A percentile compares a stretch with the other conserved stretches of the same genome.
These are phyloP conservation scores for Wickerhamiella kurtzmanii DNA, from an alignment of 805 yeast species.

Conservation along the genomic window DNA sequence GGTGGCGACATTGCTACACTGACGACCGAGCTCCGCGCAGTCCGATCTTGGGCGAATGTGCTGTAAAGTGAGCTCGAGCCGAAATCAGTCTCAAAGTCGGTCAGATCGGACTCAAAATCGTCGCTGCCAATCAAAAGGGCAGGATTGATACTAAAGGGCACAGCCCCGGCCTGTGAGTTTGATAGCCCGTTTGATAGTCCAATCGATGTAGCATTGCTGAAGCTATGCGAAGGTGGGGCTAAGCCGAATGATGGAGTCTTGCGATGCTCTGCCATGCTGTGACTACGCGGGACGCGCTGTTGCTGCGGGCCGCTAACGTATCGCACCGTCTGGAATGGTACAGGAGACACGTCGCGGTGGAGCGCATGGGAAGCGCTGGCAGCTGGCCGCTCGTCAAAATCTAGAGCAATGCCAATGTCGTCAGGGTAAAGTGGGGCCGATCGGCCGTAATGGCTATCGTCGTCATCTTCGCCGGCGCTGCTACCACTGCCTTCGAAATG, in stretches of 20 bases:
- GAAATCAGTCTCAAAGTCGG: conserved; percentile 1
- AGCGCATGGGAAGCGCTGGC: not conserved
- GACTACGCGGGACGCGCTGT: not conserved
- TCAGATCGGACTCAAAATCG: not conserved
- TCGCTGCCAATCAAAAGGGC: not conserved
- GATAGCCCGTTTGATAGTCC: too few species aligned
- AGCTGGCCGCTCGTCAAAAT: not conserved
- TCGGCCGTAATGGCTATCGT: not conserved
- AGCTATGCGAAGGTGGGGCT: not conserved
- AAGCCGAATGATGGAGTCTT: too few species aligned
- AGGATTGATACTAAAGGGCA: not conserved
- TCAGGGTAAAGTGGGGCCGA: not conserved
- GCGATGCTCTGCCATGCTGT: too few species aligned
- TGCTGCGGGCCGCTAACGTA: not conserved
- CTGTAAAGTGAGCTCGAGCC: not conserved
- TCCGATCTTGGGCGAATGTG: not conserved
- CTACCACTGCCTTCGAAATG: not conserved
- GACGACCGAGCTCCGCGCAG: not conserved
- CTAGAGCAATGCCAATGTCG: not conserved
- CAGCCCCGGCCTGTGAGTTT: too few species aligned
- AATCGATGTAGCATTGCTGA: too few species aligned
- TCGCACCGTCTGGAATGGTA: not conserved
- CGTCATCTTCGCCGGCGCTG: not conserved
- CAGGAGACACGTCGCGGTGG: not conserved
- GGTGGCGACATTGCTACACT: not conserved